Evolutionary conservation across 164 flowering plant species (phyloP).

Genomic region (Hamamelis virginiana): DNA sequence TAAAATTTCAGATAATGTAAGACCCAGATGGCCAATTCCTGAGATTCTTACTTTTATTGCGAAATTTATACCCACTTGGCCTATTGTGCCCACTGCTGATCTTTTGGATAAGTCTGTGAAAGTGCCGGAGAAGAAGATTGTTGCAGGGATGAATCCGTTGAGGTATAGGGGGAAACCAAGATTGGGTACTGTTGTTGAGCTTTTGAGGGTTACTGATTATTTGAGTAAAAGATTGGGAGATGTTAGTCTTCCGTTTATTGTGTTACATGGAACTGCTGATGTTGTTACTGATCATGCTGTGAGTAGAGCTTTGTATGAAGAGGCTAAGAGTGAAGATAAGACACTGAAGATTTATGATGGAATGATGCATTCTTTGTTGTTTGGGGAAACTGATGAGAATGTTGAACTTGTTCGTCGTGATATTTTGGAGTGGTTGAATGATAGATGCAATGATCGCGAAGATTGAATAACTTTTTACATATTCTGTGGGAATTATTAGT

Average conservation of each 20-base stretch:
- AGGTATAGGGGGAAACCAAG: conserved; percentile 78
- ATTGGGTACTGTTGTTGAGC: conserved; percentile 74
- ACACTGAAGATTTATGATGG: conserved; percentile 70
- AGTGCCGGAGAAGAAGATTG: conserved; percentile 58
- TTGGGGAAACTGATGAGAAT: conserved; percentile 85
- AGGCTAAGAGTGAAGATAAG: conserved; percentile 70
- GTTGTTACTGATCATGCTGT: conserved; percentile 82
- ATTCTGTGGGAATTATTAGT: no score
- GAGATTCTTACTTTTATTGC: conserved; percentile 50
- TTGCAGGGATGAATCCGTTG: conserved; percentile 59
- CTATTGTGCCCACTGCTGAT: conserved; percentile 76
- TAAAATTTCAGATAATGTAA: conserved; percentile 68
- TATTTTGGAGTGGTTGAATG: conserved; percentile 63
- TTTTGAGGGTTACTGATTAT: conserved; percentile 62
- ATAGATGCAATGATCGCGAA: conserved; percentile 36
- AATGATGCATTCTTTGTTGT: conserved; percentile 87
- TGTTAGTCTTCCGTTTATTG: conserved; percentile 68
- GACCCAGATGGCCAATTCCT: conserved; percentile 85
- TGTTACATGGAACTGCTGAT: conserved; percentile 83
- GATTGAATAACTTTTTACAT: background rate
- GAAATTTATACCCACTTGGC: conserved; percentile 59
- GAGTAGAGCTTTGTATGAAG: conserved; percentile 59
- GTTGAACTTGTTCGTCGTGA: conserved; percentile 56
- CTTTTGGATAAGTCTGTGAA: conserved; percentile 66
- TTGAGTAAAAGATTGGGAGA: conserved; percentile 42